Evolutionary conservation across 257 asterid genomes (phyloP).

Genomic region (Orobanche coerulescens): DNA sequence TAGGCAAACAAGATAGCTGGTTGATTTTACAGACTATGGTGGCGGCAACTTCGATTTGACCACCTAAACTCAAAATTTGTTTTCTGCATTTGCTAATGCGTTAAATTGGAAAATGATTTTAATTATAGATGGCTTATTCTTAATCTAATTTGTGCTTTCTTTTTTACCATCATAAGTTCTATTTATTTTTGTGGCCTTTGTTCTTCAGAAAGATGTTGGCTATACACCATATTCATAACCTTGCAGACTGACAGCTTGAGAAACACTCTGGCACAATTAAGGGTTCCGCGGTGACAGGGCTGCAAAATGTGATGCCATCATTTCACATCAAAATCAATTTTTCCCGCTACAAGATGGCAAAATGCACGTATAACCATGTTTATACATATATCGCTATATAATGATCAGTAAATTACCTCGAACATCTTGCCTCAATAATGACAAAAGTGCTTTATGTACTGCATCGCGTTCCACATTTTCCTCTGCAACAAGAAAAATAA

Average conservation of each 20-base stretch:
- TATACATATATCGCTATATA: slow-evolving; percentile 12
- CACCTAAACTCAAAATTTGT: background rate
- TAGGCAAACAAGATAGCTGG: background rate
- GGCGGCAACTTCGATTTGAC: background rate
- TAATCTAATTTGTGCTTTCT: background rate
- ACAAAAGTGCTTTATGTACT: slow-evolving; percentile 80
- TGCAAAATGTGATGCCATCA: slow-evolving; percentile 8
- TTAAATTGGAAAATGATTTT: slow-evolving; percentile 2
- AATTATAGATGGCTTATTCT: background rate
- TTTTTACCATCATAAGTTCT: background rate
- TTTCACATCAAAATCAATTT: slow-evolving; percentile 3
- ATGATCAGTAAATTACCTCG: slow-evolving; percentile 44
- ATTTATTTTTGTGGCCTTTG: background rate
- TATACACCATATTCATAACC: too few relatives aligned
- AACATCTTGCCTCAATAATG: slow-evolving; percentile 87
- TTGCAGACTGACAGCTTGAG: slow-evolving; percentile 14
- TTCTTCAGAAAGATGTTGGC: background rate
- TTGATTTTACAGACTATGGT: background rate
- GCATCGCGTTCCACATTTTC: slow-evolving; percentile 99
- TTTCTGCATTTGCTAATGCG: background rate
- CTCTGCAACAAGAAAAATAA: slow-evolving; percentile 35
- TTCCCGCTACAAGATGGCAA: slow-evolving; percentile 20
- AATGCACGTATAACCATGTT: slow-evolving; percentile 1
- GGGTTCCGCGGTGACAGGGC: background rate
- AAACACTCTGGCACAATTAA: slow-evolving; percentile 8